phyloP scores from a whole-genome alignment of 352 stramenopile species.

The Elongisporangium undulatum region DNA sequence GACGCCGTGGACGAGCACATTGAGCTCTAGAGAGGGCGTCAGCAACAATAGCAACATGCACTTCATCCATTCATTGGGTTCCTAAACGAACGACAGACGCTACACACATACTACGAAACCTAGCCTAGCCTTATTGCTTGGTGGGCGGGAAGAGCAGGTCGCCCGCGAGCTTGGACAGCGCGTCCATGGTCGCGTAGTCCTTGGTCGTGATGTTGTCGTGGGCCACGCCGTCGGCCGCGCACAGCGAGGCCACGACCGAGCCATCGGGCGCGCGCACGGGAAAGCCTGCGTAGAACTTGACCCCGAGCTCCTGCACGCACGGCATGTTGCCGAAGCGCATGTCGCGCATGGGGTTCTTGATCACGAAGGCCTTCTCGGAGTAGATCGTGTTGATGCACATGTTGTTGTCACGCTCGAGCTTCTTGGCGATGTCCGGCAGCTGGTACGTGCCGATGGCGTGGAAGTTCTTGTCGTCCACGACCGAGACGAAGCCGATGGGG shows the following conservation, averaged over 20 bases:
- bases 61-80: neutral
- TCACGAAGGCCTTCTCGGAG: slow-evolving; percentile 50
- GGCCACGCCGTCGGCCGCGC: slow-evolving; percentile 28
- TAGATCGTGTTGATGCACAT: slow-evolving; percentile 58
- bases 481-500: slow-evolving; percentile 54
- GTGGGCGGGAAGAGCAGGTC: slow-evolving; percentile 21
- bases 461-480: slow-evolving; percentile 47
- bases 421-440: slow-evolving; percentile 19
- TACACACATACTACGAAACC: neutral
- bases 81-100: neutral
- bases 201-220: slow-evolving; percentile 63
- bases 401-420: slow-evolving; percentile 40
- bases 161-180: slow-evolving; percentile 41
- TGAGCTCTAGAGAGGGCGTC: slow-evolving; percentile 15
- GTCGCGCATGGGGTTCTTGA: slow-evolving; percentile 62
- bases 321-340: slow-evolving; percentile 57
- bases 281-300: slow-evolving; percentile 70
- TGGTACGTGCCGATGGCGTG: slow-evolving; percentile 44
- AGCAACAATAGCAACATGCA: neutral
- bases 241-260: slow-evolving; percentile 42
- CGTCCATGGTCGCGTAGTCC: slow-evolving; percentile 74
- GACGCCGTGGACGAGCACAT: slow-evolving; percentile 30
- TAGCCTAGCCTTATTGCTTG: neutral
- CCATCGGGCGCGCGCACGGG: slow-evolving; percentile 40
- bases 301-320: slow-evolving; percentile 31